Conservation (phyloP, 225 moss, liverwort and hornwort species). For the Pleurozium schreberi region DNA sequence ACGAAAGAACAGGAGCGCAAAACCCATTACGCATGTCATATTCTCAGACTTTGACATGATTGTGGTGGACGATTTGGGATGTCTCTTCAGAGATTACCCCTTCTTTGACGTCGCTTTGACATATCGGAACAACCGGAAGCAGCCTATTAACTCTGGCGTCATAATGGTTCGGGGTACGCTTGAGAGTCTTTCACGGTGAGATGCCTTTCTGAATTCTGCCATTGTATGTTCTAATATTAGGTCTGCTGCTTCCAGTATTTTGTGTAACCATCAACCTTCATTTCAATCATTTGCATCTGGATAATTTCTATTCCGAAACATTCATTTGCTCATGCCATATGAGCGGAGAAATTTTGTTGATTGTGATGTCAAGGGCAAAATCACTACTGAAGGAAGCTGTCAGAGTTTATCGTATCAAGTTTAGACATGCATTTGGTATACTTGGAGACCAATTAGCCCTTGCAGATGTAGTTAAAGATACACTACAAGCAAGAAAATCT, state of each 20-base stretch:
- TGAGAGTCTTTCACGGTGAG: constrained; percentile 30
- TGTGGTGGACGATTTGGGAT: constrained; percentile 31
- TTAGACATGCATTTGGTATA: constrained; percentile 12
- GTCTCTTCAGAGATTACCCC: constrained; percentile 23
- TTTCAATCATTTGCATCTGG: neutral
- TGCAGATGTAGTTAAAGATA: constrained; percentile 11
- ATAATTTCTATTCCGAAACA: neutral
- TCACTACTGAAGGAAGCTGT: constrained; percentile 17
- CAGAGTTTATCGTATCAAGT: constrained; percentile 22
- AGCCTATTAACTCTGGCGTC: constrained; percentile 48
- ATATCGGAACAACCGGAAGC: constrained; percentile 34
- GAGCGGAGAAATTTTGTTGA: neutral
- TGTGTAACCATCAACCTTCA: neutral
- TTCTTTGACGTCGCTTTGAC: constrained; percentile 39
- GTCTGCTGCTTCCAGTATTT: neutral
- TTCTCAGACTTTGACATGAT: constrained; percentile 42
- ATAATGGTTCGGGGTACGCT: constrained; percentile 46
- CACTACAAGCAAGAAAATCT: neutral
- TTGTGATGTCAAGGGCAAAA: constrained; percentile 13
- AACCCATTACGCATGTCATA: constrained; percentile 7
- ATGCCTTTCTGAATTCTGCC: neutral
- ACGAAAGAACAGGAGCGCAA: neutral
- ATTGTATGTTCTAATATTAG: neutral
- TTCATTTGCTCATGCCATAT: neutral
- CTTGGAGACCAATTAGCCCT: constrained; percentile 56